These are phyloP conservation scores for Eutrema salsugineum DNA, from an alignment of 441 rosid species.

Conservation along the genomic window DNA sequence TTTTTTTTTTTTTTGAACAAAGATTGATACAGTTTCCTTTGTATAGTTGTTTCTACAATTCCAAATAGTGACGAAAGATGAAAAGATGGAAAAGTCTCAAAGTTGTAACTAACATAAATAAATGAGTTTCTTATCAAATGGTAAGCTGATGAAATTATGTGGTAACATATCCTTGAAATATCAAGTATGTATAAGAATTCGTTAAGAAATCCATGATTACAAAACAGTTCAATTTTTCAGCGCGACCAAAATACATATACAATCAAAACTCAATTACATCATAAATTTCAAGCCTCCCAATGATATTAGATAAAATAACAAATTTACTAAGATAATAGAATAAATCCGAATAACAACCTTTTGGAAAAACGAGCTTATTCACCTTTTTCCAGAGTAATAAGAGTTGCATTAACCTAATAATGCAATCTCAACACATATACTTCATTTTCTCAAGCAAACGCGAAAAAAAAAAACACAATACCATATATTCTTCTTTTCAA, in stretches of 20 bases:
- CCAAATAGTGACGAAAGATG: neutral
- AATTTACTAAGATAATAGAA: neutral
- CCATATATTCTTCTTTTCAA: neutral
- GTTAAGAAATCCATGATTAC: neutral
- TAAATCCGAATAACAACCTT: neutral
- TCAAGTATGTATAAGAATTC: neutral
- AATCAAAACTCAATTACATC: neutral
- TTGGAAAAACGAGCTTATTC: neutral
- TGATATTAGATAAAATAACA: neutral
- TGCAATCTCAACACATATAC: slow-evolving; percentile 12
- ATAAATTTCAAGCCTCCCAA: neutral
- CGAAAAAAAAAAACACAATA: neutral
- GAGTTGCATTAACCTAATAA: slow-evolving; percentile 31
- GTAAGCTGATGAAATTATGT: neutral
- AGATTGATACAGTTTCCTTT: neutral
- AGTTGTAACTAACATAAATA: neutral
- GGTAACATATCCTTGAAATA: neutral
- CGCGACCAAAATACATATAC: neutral
- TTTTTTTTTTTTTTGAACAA: neutral
- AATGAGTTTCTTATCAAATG: neutral
- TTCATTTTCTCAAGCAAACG: neutral
- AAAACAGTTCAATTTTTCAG: neutral
- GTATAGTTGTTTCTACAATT: neutral
- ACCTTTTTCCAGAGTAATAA: neutral
- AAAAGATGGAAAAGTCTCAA: too few relatives aligned